phyloP scores from a whole-genome alignment of 257 asterid genomes.

The Plantago elongata region DNA sequence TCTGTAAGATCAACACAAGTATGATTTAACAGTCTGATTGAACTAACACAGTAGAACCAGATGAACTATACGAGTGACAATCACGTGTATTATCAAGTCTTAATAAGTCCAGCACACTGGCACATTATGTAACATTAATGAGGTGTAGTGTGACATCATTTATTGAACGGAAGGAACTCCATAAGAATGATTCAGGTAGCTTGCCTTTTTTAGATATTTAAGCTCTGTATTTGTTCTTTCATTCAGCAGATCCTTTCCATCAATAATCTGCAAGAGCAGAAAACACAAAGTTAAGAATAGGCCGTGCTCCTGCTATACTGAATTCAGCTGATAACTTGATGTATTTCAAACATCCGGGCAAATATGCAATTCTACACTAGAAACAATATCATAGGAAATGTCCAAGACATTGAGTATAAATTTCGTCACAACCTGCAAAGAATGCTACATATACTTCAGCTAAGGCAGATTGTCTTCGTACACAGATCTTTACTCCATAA shows the following conservation, averaged over 20 bases:
- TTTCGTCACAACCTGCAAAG: neutral
- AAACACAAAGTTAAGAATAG: neutral
- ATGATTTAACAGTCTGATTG: neutral
- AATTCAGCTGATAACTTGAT: too few relatives aligned
- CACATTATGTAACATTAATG: neutral
- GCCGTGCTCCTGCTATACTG: neutral
- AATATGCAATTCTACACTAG: neutral
- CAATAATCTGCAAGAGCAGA: slow-evolving; percentile 50
- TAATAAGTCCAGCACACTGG: neutral
- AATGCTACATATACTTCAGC: too few relatives aligned
- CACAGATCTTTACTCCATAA: too few relatives aligned
- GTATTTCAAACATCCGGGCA: neutral
- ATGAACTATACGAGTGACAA: neutral
- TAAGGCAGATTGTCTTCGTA: too few relatives aligned
- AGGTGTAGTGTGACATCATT: neutral
- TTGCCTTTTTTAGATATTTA: slow-evolving; percentile 76
- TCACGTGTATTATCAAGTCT: neutral
- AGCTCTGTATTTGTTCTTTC: slow-evolving; percentile 81
- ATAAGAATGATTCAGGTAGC: neutral
- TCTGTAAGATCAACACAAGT: slow-evolving; percentile 38
- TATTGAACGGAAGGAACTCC: neutral
- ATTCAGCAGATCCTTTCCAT: slow-evolving; percentile 82
- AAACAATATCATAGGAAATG: neutral
- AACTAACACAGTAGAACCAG: too few relatives aligned
- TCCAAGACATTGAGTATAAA: neutral